Evolutionary conservation across 768 basidiomycete genomes (phyloP).

Genomic region (Xerocomellus chrysenteron): DNA sequence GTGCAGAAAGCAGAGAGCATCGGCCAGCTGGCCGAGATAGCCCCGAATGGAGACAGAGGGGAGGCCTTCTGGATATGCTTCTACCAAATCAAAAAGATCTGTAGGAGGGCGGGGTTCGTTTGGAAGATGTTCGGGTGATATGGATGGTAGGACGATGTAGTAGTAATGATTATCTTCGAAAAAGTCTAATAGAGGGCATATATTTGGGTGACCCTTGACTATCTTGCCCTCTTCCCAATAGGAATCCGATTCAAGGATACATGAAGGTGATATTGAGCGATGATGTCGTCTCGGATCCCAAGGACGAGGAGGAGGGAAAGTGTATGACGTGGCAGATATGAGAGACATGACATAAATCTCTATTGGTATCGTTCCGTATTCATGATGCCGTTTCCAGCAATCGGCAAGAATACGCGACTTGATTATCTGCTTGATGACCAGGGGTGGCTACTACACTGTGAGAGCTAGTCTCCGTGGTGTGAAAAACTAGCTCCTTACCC

Average conservation of each 20-base stretch:
- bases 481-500: slow-evolving; percentile 54
- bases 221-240: slow-evolving; percentile 69
- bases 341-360: slow-evolving; percentile 95
- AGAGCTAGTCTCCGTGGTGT: slow-evolving; percentile 1
- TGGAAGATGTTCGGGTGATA: slow-evolving; percentile 56
- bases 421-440: slow-evolving; percentile 98
- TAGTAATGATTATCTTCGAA: slow-evolving; percentile 97
- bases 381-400: slow-evolving; percentile 98
- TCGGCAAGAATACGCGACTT: slow-evolving; percentile 98
- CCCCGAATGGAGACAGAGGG: slow-evolving; percentile 70
- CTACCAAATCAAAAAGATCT: slow-evolving; percentile 96
- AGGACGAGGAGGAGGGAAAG: slow-evolving; percentile 73
- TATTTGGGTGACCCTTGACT: slow-evolving; percentile 90
- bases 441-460: slow-evolving; percentile 56
- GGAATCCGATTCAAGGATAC: slow-evolving; percentile 18
- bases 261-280: slow-evolving; percentile 22
- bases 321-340: slow-evolving; percentile 77
- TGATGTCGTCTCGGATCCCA: slow-evolving; percentile 72
- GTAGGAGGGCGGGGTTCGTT: slow-evolving; percentile 57
- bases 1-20: slow-evolving; percentile 88
- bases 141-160: slow-evolving; percentile 85
- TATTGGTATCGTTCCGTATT: slow-evolving; percentile 95
- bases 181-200: slow-evolving; percentile 92
- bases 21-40: slow-evolving; percentile 92
- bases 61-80: slow-evolving; percentile 83